phyloP scores from a whole-genome alignment of 495 filamentous ascomycete species.

The Penicillium robsamsonii region DNA sequence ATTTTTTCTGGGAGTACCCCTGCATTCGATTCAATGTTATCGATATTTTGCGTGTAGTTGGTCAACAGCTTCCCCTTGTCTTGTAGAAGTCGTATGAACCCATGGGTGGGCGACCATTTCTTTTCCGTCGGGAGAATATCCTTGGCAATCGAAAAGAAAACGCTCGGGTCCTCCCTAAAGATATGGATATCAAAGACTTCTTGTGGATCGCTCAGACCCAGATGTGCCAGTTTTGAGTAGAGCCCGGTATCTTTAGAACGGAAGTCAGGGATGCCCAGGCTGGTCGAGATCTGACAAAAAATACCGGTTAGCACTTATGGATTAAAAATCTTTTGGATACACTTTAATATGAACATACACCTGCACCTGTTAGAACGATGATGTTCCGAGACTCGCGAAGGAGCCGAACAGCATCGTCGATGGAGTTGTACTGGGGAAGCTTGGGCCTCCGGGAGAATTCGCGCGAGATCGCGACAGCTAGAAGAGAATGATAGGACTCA shows the following conservation, averaged over 20 bases:
- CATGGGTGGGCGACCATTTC: conserved; percentile 85
- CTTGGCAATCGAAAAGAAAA: conserved; percentile 89
- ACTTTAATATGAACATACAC: conserved; percentile 45
- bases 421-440: conserved; percentile 74
- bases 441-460: conserved; percentile 81
- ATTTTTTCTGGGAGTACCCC: conserved; percentile 81
- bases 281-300: conserved; percentile 63
- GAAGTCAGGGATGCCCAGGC: conserved; percentile 67
- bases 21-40: conserved; percentile 89
- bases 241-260: conserved; percentile 66
- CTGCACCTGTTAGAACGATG: conserved; percentile 90
- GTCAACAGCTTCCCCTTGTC: conserved; percentile 86
- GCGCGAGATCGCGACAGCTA: conserved; percentile 75
- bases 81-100: conserved; percentile 93
- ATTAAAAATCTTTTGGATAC: neutral
- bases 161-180: conserved; percentile 81
- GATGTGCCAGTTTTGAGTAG: conserved; percentile 70
- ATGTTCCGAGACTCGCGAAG: conserved; percentile 76
- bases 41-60: conserved; percentile 98
- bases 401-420: conserved; percentile 82
- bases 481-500: conserved; percentile 67
- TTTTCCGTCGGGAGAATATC: conserved; percentile 78
- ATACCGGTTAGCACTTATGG: neutral
- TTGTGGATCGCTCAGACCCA: conserved; percentile 80
- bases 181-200: conserved; percentile 90